phyloP scores from a whole-genome alignment of 1,284 basidiomycete species.

The Leccinum pachyderme region DNA sequence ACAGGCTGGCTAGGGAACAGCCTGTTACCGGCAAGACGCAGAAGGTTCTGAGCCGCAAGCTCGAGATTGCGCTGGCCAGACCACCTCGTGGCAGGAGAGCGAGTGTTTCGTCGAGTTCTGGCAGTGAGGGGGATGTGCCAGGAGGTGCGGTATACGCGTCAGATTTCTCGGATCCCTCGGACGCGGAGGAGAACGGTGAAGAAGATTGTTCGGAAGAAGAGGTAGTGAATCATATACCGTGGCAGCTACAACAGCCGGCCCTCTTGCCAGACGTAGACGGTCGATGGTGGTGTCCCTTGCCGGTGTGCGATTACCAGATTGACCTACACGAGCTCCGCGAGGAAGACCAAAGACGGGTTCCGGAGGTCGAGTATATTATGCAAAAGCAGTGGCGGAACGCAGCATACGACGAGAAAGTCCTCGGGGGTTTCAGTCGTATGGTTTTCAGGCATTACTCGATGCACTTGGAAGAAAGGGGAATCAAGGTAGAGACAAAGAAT shows the following conservation, averaged over 20 bases:
- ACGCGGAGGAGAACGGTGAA: conserved; percentile 39
- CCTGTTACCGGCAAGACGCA: conserved; percentile 31
- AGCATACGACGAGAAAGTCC: conserved; percentile 28
- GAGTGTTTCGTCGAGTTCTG: conserved; percentile 21
- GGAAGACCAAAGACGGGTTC: conserved; percentile 19
- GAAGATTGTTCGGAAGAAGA: conserved; percentile 17
- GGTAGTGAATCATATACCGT: conserved; percentile 28
- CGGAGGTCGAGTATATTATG: conserved; percentile 23
- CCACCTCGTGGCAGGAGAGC: conserved; percentile 13
- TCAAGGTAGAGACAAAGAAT: conserved; percentile 14
- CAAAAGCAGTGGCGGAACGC: conserved; percentile 33
- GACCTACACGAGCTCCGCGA: conserved; percentile 23
- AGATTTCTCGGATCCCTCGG: conserved; percentile 51
- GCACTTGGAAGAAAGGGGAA: conserved; percentile 28
- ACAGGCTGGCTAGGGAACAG: conserved; percentile 18
- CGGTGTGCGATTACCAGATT: conserved; percentile 21
- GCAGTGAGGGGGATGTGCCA: conserved; percentile 25
- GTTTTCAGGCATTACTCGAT: conserved; percentile 36
- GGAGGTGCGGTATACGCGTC: conserved; percentile 39
- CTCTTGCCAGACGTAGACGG: conserved; percentile 34
- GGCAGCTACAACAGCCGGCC: conserved; percentile 32
- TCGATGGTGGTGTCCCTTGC: conserved; percentile 33
- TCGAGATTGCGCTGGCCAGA: conserved; percentile 23
- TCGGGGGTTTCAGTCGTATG: conserved; percentile 29
- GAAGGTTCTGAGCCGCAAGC: conserved; percentile 19